Base-by-base conservation (phyloP, 2,329 filamentous ascomycete species). In the Calonectria pteridis region DNA sequence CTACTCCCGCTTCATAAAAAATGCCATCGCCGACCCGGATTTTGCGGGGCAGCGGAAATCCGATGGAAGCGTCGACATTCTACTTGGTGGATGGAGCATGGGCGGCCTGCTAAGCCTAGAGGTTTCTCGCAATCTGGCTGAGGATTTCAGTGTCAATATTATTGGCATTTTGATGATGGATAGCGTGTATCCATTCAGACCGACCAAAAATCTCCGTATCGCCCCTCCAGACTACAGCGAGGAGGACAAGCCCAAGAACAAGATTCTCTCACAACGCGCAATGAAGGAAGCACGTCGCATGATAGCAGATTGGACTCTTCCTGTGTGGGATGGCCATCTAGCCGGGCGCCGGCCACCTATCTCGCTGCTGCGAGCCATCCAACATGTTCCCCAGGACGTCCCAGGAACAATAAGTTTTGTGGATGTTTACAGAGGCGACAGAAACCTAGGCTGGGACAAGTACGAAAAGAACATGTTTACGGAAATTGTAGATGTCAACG, bases 81-180 rank as follows among this genome's bases (percentile, higher is more conserved):
- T 91, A 6, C 80, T 91, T 11, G 89, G 89, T 3, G 90, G 89
- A 4, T 91, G 89, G 89, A 90, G 88, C 5, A 78, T 91, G 5
- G 90, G 90, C 16, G 90, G 89, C 0, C 78, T 89, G 53, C 77
- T 91, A 20, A 86, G 88, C 9, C 83, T 91, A 16, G 88, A 91
- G 77, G 84, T 90, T 64, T 86, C 89, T 7, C 82, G 84, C 65
- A 81, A 87, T 73, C 81, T 90, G 10, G 83, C 82, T 11, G 81
- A 81, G 10, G 84, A 86, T 18, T 69, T 75, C 0, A 73, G 76
- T 16, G 80, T 89, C 29, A 82, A 82, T 1, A 84, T 91, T 13
- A 75, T 86, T 0, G 90, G 89, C 18, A 85, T 91, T 59, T 78
- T 91, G 72, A 86, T 90, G 83, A 82, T 91, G 23, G 90, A 91